phyloP scores from a whole-genome alignment of 108 stramenopile species.

The Conticribra weissflogii region DNA sequence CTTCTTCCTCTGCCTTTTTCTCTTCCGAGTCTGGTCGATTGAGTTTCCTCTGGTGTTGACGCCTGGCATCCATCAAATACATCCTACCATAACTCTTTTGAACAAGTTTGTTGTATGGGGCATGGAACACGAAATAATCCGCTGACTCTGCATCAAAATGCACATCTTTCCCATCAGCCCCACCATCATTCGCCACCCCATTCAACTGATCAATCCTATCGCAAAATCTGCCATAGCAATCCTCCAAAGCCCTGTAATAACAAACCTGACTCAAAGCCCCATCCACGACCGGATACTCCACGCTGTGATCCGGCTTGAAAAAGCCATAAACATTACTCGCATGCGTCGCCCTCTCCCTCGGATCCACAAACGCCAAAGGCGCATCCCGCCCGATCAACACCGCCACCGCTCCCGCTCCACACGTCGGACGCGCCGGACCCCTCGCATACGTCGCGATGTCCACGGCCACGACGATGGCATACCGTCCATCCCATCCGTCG shows the following conservation, averaged over 20 bases:
- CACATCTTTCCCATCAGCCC: constrained; percentile 18
- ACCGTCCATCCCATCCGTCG: constrained; percentile 93
- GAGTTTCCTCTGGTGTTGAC: constrained; percentile 29
- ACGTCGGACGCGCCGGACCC: constrained; percentile 96
- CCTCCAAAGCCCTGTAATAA: constrained; percentile 95
- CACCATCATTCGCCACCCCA: constrained; percentile 8
- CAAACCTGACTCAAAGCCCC: constrained; percentile 93
- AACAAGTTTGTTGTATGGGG: constrained; percentile 99
- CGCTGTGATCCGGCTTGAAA: constrained; percentile 94
- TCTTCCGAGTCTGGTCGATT: constrained; percentile 27
- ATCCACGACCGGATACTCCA: constrained; percentile 96
- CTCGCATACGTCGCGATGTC: constrained; percentile 94
- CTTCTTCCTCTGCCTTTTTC: constrained; percentile 44
- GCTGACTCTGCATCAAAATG: constrained; percentile 64
- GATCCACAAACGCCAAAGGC: constrained; percentile 78
- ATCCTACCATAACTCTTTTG: constrained; percentile 94
- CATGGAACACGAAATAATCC: constrained; percentile 95
- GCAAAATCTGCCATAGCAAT: constrained; percentile 85
- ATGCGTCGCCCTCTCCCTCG: constrained; percentile 84
- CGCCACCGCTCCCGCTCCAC: constrained; percentile 96
- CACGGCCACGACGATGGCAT: constrained; percentile 95
- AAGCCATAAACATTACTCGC: constrained; percentile 96
- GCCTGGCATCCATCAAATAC: constrained; percentile 85
- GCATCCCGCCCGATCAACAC: constrained; percentile 93
- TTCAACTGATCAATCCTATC: constrained; percentile 60